Base-by-base conservation (phyloP, 208 protist species). In the Trypanosoma theileri region DNA sequence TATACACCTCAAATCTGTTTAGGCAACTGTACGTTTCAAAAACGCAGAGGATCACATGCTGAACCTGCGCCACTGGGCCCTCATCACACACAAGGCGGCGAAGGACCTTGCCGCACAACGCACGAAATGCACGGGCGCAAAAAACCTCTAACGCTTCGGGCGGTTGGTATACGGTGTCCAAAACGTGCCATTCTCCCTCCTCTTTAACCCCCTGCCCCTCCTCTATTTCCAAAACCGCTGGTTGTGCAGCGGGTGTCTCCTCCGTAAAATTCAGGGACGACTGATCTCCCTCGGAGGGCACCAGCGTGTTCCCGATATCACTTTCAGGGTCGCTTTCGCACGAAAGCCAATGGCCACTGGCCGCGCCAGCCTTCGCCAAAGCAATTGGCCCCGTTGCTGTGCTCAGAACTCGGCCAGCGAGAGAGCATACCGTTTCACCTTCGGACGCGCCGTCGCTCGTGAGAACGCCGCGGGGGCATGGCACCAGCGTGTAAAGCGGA, bases 1-100 rank as follows among this genome's bases (percentile, higher is more conserved):
- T 89, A 71, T 81, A 92, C 53, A 84, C 69, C n/a, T 89, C 69
- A 68, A 92, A 89, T 31, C 81, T 74, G 24, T 77, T 75, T 8
- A 92, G 75, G 4, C 64, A 71, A n/a, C 59, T 60, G 72, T 89
- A 89, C 55, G 66, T 68, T 51, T 89, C 81, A 69, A 92, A 92
- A 24, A 92, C 61, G 14, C 62, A 78, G 0, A 92, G 71, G 3
- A 82, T 56, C 0, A 89, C 75, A 9, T 67, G 66, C 4, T 64
- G 66, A 12, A 42, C 24, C 12, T 53, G 52, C 57, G 13, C 21
- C 45, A 42, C 3, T 11, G 4, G 56, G 9, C 46, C 65, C 52
- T 56, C 17, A 35, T 19, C 17, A 10, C 17, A 3, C 13, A 1
- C 31, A 24, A 41, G 22, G 46, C 28, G 44, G 26, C 40, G 14